Conservation (phyloP, 768 basidiomycete species). For the Hemileccinum rubropunctum region DNA sequence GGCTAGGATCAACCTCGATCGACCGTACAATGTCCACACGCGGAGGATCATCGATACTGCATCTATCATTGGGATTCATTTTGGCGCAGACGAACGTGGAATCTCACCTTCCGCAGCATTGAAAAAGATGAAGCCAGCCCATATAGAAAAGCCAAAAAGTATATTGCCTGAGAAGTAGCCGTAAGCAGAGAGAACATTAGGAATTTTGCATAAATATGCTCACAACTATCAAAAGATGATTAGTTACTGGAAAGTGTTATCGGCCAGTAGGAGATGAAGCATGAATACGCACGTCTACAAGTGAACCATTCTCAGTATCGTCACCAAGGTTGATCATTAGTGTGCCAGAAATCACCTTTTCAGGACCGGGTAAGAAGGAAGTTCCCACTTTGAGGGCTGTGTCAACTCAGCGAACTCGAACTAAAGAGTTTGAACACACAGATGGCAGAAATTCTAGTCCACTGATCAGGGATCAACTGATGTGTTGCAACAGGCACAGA, state of each 20-base stretch:
- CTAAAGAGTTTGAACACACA: neutral
- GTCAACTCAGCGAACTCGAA: neutral
- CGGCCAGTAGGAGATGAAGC: neutral
- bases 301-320: neutral
- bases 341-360: neutral
- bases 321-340: neutral
- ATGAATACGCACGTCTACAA: neutral
- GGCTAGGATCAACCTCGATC: neutral
- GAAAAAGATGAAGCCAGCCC: neutral
- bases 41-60: constrained; percentile 3
- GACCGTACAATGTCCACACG: neutral
- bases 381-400: neutral
- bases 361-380: neutral
- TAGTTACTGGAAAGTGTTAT: neutral
- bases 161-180: neutral
- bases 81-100: neutral
- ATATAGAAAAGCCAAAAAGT: neutral
- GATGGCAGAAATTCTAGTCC: neutral
- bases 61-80: neutral
- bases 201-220: neutral
- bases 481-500: neutral
- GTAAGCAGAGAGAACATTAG: neutral
- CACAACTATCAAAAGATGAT: neutral
- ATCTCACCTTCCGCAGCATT: neutral
- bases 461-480: neutral